A percentile compares a stretch with the other conserved stretches of the same genome.
phyloP scores from a whole-genome alignment of 495 filamentous ascomycete species.

The Xylaria nigripes region DNA sequence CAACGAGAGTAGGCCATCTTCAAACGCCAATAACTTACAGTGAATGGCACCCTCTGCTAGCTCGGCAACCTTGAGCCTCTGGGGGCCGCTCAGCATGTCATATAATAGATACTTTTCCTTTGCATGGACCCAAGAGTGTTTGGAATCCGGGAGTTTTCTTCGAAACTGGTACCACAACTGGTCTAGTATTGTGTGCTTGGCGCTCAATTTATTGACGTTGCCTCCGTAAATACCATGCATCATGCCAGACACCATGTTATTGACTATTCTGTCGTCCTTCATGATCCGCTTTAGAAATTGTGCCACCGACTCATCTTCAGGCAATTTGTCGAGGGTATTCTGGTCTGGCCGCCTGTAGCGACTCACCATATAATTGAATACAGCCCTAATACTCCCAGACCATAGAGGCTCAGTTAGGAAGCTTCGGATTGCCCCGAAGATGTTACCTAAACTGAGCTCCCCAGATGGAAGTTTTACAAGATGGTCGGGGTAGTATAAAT shows the following conservation, averaged over 20 bases:
- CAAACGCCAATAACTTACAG: conserved; percentile 36
- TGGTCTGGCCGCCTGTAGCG: not conserved
- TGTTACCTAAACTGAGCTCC: conserved; percentile 13
- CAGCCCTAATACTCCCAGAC: conserved; percentile 39
- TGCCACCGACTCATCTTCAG: conserved; percentile 63
- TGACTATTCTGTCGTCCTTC: conserved; percentile 44
- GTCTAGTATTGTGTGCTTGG: conserved; percentile 38
- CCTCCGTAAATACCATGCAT: conserved; percentile 93
- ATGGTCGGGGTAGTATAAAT: conserved; percentile 85
- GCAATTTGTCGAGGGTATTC: not conserved
- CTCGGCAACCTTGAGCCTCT: conserved; percentile 12
- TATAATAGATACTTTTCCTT: conserved; percentile 11
- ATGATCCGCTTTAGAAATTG: conserved; percentile 55
- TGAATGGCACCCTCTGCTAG: conserved; percentile 12
- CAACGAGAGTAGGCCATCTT: conserved; percentile 49
- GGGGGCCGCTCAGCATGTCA: conserved; percentile 11
- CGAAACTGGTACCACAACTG: conserved; percentile 2
- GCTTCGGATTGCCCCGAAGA: conserved; percentile 18
- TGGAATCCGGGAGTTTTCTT: not conserved
- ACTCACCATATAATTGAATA: conserved; percentile 17
- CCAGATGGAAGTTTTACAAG: conserved; percentile 61
- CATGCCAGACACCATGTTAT: conserved; percentile 73
- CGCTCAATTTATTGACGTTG: conserved; percentile 73
- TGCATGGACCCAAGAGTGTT: not conserved
- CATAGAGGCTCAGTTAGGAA: conserved; percentile 60